Evolutionary conservation across 768 basidiomycete species (phyloP).

Genomic region (Phylloporus sp.): DNA sequence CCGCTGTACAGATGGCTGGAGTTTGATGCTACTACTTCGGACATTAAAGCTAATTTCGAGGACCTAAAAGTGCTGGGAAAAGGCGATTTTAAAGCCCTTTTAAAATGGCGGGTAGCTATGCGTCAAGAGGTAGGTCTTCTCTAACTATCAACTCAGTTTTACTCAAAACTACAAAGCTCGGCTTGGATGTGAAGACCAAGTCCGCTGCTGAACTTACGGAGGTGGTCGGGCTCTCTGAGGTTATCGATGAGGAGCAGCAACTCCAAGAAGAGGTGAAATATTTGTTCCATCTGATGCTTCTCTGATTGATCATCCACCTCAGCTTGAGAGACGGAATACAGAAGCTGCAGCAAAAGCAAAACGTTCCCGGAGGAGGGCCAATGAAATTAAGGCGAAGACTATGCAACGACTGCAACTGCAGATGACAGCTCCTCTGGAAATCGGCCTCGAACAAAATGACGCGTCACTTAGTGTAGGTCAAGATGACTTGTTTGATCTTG

Average conservation of each 20-base stretch:
- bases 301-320: conserved; percentile 7
- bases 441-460: conserved; percentile 84
- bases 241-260: conserved; percentile 82
- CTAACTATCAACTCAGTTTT: not conserved
- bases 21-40: conserved; percentile 67
- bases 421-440: conserved; percentile 97
- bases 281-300: not conserved
- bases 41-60: conserved; percentile 77
- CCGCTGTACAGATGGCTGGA: conserved; percentile 59
- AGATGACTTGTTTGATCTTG: conserved; percentile 87
- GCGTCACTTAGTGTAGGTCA: conserved; percentile 67
- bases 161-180: conserved; percentile 48
- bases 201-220: conserved; percentile 75
- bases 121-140: conserved; percentile 70
- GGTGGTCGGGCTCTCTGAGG: conserved; percentile 57
- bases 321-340: conserved; percentile 82
- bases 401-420: conserved; percentile 94
- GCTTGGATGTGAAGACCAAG: conserved; percentile 77
- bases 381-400: conserved; percentile 83
- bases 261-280: conserved; percentile 78
- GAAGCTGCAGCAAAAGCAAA: conserved; percentile 72
- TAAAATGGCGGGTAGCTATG: conserved; percentile 87
- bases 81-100: conserved; percentile 89
- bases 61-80: conserved; percentile 98
- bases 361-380: conserved; percentile 77